A percentile compares a stretch with the other conserved stretches of the same genome.
Conservation (phyloP, 75 land plant species). For the Gnetum montanum region DNA sequence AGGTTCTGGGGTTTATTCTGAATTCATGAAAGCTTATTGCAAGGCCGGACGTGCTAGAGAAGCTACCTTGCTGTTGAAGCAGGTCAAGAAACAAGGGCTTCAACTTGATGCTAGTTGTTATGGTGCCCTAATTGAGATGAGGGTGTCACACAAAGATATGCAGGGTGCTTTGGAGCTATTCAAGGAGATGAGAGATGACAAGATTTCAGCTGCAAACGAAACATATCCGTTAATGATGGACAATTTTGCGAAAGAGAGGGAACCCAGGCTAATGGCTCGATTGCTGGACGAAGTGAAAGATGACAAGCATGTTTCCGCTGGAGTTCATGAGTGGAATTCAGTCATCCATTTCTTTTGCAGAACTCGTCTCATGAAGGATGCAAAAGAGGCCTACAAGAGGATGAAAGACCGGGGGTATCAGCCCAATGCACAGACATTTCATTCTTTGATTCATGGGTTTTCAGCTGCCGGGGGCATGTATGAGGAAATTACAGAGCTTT, state of each 20-base stretch:
- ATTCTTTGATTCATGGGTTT: slow-evolving; percentile 61
- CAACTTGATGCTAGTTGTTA: slow-evolving; percentile 63
- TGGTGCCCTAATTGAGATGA: slow-evolving; percentile 31
- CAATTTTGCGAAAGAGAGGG: slow-evolving; percentile 28
- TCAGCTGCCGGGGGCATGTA: slow-evolving; percentile 54
- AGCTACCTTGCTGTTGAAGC: slow-evolving; percentile 29
- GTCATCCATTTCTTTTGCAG: slow-evolving; percentile 66
- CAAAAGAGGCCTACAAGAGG: slow-evolving; percentile 52
- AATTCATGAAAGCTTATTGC: slow-evolving; percentile 55
- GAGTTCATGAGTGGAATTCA: slow-evolving; percentile 61
- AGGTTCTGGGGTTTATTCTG: slow-evolving; percentile 38
- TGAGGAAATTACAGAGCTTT: slow-evolving; percentile 50
- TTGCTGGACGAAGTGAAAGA: slow-evolving; percentile 54
- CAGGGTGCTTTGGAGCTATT: slow-evolving; percentile 39
- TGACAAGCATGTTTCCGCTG: slow-evolving; percentile 25
- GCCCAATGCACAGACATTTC: slow-evolving; percentile 69
- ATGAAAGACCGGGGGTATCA: slow-evolving; percentile 45
- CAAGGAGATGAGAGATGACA: slow-evolving; percentile 59
- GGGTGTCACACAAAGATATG: slow-evolving; percentile 30
- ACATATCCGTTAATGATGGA: slow-evolving; percentile 12
- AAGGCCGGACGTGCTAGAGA: slow-evolving; percentile 24
- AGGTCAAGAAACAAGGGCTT: slow-evolving; percentile 49
- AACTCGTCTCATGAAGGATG: slow-evolving; percentile 61
- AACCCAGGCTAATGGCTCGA: slow-evolving; percentile 34
- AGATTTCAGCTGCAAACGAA: slow-evolving; percentile 12